phyloP scores from a whole-genome alignment of 495 filamentous ascomycete genomes.

The Lasiosphaeria ovina region DNA sequence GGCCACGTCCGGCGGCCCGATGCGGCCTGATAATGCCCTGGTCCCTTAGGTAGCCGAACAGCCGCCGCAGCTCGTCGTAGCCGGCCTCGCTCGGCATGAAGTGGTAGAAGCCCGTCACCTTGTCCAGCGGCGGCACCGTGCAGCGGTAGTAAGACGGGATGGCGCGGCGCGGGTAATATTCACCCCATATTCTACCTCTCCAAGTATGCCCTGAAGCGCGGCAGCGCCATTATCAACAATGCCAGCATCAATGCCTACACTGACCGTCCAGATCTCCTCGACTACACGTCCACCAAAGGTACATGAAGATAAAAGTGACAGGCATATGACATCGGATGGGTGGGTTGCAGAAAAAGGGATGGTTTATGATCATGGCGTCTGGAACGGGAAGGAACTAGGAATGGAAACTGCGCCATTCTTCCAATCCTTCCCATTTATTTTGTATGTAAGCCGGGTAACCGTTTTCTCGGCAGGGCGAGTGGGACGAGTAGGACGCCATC shows the following conservation, averaged over 20 bases:
- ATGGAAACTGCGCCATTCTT: no score
- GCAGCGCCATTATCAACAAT: constrained; percentile 81
- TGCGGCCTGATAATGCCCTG: constrained; percentile 63
- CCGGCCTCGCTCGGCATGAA: constrained; percentile 87
- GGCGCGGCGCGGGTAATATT: constrained; percentile 79
- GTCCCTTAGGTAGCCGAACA: constrained; percentile 76
- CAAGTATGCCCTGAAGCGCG: constrained; percentile 69
- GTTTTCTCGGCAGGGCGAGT: constrained; percentile 52
- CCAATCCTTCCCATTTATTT: no score
- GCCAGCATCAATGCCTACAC: constrained; percentile 80
- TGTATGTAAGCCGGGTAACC: no score
- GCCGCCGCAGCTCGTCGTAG: constrained; percentile 77
- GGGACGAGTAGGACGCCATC: constrained; percentile 45
- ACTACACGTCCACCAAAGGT: constrained; percentile 86
- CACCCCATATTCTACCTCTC: constrained; percentile 72
- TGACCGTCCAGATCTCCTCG: constrained; percentile 76
- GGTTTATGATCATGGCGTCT: no score
- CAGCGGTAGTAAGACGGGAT: constrained; percentile 94
- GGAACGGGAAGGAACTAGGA: no score
- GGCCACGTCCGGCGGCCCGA: constrained; percentile 41
- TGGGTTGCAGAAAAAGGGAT: no score
- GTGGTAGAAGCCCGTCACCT: constrained; percentile 77
- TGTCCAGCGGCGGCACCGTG: constrained; percentile 82
- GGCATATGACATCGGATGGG: no score
- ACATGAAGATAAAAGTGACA: no score